phyloP scores from a whole-genome alignment of 139 green algal genomes.

The Micromonas pusilla region DNA sequence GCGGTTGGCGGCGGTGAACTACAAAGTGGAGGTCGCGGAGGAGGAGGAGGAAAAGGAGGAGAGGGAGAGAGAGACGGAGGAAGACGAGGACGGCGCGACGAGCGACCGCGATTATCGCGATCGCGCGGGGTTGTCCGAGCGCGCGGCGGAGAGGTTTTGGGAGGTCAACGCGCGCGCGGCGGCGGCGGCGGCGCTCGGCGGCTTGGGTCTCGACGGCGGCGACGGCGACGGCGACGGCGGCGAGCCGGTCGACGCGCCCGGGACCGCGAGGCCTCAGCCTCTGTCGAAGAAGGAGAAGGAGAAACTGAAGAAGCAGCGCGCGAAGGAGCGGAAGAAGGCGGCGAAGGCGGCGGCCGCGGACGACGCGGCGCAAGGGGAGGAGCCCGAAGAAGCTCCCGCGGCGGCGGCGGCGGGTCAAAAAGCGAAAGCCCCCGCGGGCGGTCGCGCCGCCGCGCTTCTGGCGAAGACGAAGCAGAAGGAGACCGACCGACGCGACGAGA shows the following conservation, averaged over 20 bases:
- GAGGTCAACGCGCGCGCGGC: background rate
- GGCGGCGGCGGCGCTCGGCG: background rate
- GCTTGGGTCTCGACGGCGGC: background rate
- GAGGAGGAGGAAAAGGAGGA: too few species aligned
- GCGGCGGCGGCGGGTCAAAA: background rate
- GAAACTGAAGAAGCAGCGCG: background rate
- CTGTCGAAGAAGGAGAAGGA: background rate
- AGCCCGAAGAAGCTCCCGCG: background rate
- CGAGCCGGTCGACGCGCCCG: background rate
- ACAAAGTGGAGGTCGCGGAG: background rate
- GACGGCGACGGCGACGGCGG: background rate
- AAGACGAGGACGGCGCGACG: too few species aligned
- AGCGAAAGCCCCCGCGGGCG: background rate
- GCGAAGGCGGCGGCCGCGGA: background rate
- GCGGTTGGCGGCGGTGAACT: background rate
- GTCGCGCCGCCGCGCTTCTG: background rate
- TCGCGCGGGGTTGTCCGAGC: background rate
- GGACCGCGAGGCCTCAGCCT: background rate
- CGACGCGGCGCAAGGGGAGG: background rate
- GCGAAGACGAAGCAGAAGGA: background rate
- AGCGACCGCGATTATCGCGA: too few species aligned
- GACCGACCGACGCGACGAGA: background rate
- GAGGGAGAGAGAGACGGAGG: too few species aligned
- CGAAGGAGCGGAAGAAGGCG: background rate
- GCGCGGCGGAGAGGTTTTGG: background rate